phyloP scores from a whole-genome alignment of 208 protist genomes.

The Borovskyia barvae region DNA sequence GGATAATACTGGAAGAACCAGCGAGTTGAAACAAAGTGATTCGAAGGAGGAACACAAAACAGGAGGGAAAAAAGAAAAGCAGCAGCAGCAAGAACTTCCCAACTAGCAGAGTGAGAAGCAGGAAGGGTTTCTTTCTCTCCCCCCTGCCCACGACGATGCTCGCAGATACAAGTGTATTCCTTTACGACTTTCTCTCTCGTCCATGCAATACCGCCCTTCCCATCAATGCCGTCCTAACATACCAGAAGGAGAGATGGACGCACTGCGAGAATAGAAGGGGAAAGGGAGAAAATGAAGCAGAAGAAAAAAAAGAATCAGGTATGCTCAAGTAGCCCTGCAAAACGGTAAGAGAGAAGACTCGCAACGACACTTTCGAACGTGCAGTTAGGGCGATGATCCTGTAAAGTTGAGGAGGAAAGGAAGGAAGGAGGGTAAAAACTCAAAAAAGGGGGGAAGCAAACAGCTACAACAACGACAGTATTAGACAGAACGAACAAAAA shows the following conservation, averaged over 20 bases:
- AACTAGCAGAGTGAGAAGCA: not conserved
- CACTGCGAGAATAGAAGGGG: not conserved
- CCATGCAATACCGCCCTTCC: no score
- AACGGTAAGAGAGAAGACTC: not conserved
- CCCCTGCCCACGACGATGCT: not conserved
- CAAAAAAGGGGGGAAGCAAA: not conserved
- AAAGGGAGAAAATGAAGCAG: not conserved
- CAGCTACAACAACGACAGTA: not conserved
- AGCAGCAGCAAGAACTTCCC: not conserved
- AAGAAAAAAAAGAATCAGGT: not conserved
- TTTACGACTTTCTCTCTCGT: no score
- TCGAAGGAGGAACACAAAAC: not conserved
- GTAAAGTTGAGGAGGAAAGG: not conserved
- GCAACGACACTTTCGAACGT: no score
- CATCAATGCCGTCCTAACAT: no score
- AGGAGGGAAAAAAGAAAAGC: not conserved
- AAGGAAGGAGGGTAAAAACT: not conserved
- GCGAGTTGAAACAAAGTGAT: no score
- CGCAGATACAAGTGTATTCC: no score
- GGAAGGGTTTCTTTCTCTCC: not conserved
- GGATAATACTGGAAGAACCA: no score
- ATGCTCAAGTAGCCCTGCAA: not conserved
- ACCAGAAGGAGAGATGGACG: not conserved
- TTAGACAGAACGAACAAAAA: conserved; percentile 3
- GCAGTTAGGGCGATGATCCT: no score